Percentiles rank a stretch among this genome's conserved stretches.
Conservation (phyloP, 2,329 filamentous ascomycete genomes). For the Polytolypa hystricis region DNA sequence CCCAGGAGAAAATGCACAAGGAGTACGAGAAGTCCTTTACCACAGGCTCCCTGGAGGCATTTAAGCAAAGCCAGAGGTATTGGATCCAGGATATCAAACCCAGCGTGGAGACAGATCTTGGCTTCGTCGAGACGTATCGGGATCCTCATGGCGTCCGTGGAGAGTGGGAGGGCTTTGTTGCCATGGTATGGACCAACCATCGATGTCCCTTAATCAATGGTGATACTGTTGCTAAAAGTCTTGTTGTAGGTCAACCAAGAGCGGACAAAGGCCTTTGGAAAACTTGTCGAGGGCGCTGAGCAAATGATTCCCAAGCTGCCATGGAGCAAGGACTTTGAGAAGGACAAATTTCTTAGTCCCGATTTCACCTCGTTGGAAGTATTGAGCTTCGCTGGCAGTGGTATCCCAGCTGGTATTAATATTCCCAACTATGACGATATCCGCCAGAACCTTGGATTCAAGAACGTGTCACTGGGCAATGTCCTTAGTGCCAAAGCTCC, state of each 20-base stretch:
- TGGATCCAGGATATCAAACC: constrained; percentile 80
- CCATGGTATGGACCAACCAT: constrained; percentile 34
- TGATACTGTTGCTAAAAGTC: constrained; percentile 37
- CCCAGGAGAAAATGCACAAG: constrained; percentile 59
- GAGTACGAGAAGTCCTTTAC: constrained; percentile 67
- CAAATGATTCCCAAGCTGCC: constrained; percentile 79
- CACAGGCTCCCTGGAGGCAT: constrained; percentile 61
- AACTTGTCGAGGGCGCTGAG: constrained; percentile 71
- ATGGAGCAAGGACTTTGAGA: constrained; percentile 83
- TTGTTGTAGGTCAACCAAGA: constrained; percentile 60
- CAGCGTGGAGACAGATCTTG: constrained; percentile 67
- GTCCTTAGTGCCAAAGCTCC: constrained; percentile 84
- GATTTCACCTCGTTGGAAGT: constrained; percentile 96
- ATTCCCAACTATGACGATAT: constrained; percentile 49
- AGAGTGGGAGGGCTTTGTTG: constrained; percentile 79
- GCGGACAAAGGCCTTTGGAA: constrained; percentile 75
- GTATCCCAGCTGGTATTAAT: constrained; percentile 51
- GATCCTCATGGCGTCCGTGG: constrained; percentile 71
- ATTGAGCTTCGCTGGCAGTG: constrained; percentile 61
- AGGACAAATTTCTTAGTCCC: constrained; percentile 87
- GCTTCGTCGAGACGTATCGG: constrained; percentile 77
- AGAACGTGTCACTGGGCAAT: constrained; percentile 76
- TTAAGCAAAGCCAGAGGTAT: constrained; percentile 67
- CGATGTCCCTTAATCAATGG: neutral
- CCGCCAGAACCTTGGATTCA: constrained; percentile 53